Conservation (phyloP, 192 early-diverging fungal species). For the Coemansia javaensis region DNA sequence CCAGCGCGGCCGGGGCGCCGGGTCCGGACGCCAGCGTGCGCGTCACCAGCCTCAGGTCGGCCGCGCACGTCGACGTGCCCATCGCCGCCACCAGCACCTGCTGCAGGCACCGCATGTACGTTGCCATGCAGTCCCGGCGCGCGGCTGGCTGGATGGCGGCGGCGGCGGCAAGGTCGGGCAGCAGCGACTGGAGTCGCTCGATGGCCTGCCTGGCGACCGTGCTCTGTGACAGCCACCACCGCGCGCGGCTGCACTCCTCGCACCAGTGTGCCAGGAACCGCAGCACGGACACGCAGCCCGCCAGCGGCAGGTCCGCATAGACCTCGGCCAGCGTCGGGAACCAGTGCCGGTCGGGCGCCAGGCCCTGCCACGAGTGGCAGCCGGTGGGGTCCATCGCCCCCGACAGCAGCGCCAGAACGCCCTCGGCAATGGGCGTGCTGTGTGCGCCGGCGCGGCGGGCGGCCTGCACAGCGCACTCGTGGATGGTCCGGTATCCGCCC, state of each 20-base stretch:
- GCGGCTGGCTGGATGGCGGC: neutral
- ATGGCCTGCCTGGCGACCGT: conserved; percentile 21
- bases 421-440: conserved; percentile 10
- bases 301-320: conserved; percentile 7
- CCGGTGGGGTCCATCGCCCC: conserved; percentile 4
- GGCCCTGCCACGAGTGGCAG: conserved; percentile 5
- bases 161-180: conserved; percentile 1
- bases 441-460: no score
- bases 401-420: conserved; percentile 26
- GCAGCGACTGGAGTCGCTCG: conserved; percentile 23
- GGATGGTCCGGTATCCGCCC: conserved; percentile 14
- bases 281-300: conserved; percentile 7
- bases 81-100: conserved; percentile 19
- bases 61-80: conserved; percentile 15
- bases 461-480: conserved; percentile 4
- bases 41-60: conserved; percentile 25
- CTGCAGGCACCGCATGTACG: conserved; percentile 10
- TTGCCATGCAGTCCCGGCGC: conserved; percentile 1
- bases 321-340: conserved; percentile 12
- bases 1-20: neutral
- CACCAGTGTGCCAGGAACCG: conserved; percentile 31
- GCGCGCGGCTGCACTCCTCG: conserved; percentile 10
- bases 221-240: conserved; percentile 35
- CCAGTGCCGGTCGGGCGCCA: conserved; percentile 21
- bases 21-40: conserved; percentile 25